Base-by-base conservation (phyloP, 148 eudicot species). In the Cornus controversa region DNA sequence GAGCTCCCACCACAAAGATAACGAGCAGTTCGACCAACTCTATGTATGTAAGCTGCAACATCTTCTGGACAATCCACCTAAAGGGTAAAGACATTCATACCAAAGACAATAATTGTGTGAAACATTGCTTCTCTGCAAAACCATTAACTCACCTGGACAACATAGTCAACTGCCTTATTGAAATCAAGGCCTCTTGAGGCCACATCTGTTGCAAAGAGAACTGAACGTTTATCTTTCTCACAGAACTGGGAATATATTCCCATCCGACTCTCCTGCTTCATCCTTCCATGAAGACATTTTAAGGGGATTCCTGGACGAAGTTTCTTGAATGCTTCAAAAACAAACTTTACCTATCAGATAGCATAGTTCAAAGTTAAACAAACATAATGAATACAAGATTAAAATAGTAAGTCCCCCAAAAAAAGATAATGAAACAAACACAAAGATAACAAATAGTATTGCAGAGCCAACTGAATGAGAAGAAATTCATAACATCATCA, bases 11-110 rank as follows among this genome's bases (percentile, higher is more conserved):
- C 89, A 71, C 90, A 73, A 69, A 81, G 81, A 84, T 86, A 91
- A n/a, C 98, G 94, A 77, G 98, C 98, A 82, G 98, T 95, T 22
- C 98, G 92, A 18, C 98, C 98, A 77, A 91, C 98, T 82, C 98
- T 86, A 71, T 95, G 98, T 71, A 95, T 93, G 89, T 95, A 95
- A 74, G 91, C 81, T 37, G 87, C 93, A 76, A 85, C 91, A 81
- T 93, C 91, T 70, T 90, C 89, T 24, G 98, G 97, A 83, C 97
- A 95, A 86, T 95, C 98, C 86, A 95, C 91, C 98, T 95, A 62
- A 69, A 69, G 24, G 77, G 31, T 45, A 20, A 82, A 75, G 63
- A 3, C 47, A 77, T 45, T 68, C 8, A 73, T 70, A 66, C 28
- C n/a, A 74, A 72, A 27, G 20, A 72, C 9, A 50, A 29, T 23